Evolutionary conservation across 1,139 yeast species (phyloP).

Genomic region (Candida sp.): DNA sequence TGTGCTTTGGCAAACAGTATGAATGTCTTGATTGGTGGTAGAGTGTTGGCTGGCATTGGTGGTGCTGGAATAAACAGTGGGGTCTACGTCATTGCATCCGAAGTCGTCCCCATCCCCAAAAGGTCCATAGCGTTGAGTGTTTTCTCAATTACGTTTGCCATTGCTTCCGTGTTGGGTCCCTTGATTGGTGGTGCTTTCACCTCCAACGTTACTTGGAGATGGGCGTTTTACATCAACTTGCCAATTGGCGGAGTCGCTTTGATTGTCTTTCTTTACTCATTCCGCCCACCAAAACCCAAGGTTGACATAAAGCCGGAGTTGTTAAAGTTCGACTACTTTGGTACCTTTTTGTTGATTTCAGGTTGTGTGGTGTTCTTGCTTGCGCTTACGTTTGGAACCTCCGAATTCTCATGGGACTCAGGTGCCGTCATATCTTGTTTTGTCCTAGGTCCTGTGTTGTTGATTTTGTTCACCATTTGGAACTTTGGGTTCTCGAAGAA

Average conservation of each 20-base stretch:
- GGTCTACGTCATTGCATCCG: conserved; percentile 30
- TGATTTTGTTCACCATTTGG: conserved; percentile 26
- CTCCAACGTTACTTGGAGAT: conserved; percentile 60
- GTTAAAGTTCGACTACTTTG: conserved; percentile 51
- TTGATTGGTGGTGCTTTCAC: conserved; percentile 58
- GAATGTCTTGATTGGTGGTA: conserved; percentile 42
- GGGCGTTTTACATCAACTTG: conserved; percentile 70
- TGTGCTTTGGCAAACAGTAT: conserved; percentile 39
- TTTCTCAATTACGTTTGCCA: conserved; percentile 39
- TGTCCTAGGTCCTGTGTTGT: conserved; percentile 41
- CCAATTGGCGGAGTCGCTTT: conserved; percentile 42
- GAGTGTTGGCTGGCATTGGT: conserved; percentile 39
- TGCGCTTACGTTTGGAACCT: conserved; percentile 48
- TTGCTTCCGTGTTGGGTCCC: conserved; percentile 62
- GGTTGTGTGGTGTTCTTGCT: conserved; percentile 47
- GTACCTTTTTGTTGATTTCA: conserved; percentile 48
- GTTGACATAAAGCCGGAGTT: conserved; percentile 30
- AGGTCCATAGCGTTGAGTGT: conserved; percentile 39
- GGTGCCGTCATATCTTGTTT: conserved; percentile 51
- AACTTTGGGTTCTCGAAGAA: conserved; percentile 27
- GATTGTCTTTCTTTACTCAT: conserved; percentile 26
- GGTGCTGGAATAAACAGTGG: conserved; percentile 36
- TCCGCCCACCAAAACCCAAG: conserved; percentile 36
- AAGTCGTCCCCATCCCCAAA: conserved; percentile 35
- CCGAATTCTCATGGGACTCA: conserved; percentile 54